phyloP scores from a whole-genome alignment of 768 basidiomycete species.

The Tricholoma terreum region DNA sequence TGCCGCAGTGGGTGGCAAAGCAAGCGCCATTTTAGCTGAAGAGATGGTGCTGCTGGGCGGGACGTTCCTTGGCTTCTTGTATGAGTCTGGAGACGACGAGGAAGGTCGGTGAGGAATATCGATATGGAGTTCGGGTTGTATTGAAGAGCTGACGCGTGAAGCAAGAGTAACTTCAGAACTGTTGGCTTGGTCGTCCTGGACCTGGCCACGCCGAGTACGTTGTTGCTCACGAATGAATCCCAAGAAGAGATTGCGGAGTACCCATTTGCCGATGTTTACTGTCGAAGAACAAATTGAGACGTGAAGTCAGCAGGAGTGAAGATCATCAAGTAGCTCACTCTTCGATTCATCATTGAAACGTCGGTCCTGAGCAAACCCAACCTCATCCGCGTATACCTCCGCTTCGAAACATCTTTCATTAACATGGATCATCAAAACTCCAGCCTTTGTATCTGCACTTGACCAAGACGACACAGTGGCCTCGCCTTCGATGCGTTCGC shows the following conservation, averaged over 20 bases:
- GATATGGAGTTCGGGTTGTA: slow-evolving; percentile 2
- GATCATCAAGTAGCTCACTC: slow-evolving; percentile 44
- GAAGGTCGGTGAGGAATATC: slow-evolving; percentile 9
- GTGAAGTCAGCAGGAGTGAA: background rate
- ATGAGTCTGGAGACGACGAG: slow-evolving; percentile 22
- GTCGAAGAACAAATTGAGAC: background rate
- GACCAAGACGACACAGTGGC: slow-evolving; percentile 85
- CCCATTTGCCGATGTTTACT: slow-evolving; percentile 96
- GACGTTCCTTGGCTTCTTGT: slow-evolving; percentile 15
- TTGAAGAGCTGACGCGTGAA: slow-evolving; percentile 10
- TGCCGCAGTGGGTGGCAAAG: slow-evolving; percentile 49
- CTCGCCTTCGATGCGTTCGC: slow-evolving; percentile 93
- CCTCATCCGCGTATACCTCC: slow-evolving; percentile 93
- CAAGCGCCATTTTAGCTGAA: slow-evolving; percentile 66
- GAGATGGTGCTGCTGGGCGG: slow-evolving; percentile 46
- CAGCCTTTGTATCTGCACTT: slow-evolving; percentile 84
- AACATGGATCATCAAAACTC: slow-evolving; percentile 83
- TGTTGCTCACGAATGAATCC: slow-evolving; percentile 74
- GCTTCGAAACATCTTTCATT: slow-evolving; percentile 90
- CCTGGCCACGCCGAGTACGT: slow-evolving; percentile 34
- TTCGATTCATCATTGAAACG: slow-evolving; percentile 76
- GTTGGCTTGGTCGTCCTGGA: slow-evolving; percentile 21
- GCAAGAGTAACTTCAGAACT: slow-evolving; percentile 21
- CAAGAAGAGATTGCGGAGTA: slow-evolving; percentile 79
- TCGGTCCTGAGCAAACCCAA: slow-evolving; percentile 61